Base-by-base conservation (phyloP, 2,329 filamentous ascomycete species). In the Arthroderma sp. region DNA sequence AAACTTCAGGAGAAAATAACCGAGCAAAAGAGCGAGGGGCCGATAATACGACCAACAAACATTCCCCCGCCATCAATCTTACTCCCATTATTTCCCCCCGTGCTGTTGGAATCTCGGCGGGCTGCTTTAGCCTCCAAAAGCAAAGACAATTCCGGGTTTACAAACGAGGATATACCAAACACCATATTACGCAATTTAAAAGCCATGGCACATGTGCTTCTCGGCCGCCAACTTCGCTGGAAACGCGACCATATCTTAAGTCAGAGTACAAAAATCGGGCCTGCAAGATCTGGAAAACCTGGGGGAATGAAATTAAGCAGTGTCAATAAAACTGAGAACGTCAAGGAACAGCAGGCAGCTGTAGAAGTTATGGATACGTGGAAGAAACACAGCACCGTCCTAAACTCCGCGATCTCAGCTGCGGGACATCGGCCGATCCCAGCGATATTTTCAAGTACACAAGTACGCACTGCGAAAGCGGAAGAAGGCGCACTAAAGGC, bases 271-370 rank as follows among this genome's bases (percentile, higher is more conserved):
- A 80, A 83, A 46, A 94, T 96, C 49, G 78, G 78, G 0, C 76
- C 76, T 15, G 85, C 85, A 1, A 78, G 79, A 10, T 75, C 80
- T 2, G 81, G 80, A 3, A 85, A 84, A 54, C 62, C 66, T 42
- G 80, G 73, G n/a, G 78, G 89, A 3, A 95, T 96, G 89, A 96
- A 95, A 64, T 75, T 96, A 15, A 77, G 82, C 0, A 83, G 85
- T 8, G 70, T 96, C 36, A 88, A 94, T 63, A 89, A 83, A 63
- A 75, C 79, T 3, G 87, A 95, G 61, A 72, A 76, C n/a, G 72
- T 77, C 27, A 82, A 85, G 47, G 89, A 95, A 65, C 83, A 94
- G 51, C 77, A 87, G 52, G 87, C 94, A 64, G 83, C 80, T 0
- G 76, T 81, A 5, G 88, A 94, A 57, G 78, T 87, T 3, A 71